Evolutionary conservation across 1,284 basidiomycete genomes (phyloP).

Genomic region (Naganishia cerealis): DNA sequence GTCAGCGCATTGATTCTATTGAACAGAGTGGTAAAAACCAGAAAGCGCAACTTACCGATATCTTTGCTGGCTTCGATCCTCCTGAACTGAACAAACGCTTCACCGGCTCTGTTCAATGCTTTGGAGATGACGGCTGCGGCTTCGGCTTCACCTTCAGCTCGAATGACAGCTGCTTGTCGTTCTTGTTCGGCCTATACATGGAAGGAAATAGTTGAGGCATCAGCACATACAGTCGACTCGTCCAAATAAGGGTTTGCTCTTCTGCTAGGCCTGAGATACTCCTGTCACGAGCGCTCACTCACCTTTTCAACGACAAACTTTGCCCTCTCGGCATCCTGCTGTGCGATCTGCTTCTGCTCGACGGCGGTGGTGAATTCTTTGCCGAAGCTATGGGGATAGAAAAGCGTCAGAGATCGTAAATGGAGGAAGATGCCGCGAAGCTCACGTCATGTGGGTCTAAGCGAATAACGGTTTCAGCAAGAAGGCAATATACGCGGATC

Average conservation of each 20-base stretch:
- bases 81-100: conserved; percentile 90
- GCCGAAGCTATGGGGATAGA: conserved; percentile 55
- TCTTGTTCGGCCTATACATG: conserved; percentile 86
- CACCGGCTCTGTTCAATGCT: conserved; percentile 88
- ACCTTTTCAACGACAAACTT: conserved; percentile 99
- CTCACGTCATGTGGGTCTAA: conserved; percentile 58
- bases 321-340: conserved; percentile 88
- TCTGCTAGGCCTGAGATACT: too few species aligned
- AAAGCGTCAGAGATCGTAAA: background rate
- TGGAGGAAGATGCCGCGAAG: background rate
- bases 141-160: conserved; percentile 97
- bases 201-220: background rate
- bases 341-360: conserved; percentile 74
- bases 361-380: conserved; percentile 73
- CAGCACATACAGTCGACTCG: background rate
- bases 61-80: conserved; percentile 98
- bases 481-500: background rate
- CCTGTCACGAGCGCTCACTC: conserved; percentile 34
- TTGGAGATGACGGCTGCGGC: conserved; percentile 88
- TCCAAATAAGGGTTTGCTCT: background rate
- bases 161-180: conserved; percentile 93
- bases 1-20: background rate
- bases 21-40: background rate
- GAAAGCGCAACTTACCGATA: conserved; percentile 59
- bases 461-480: background rate